Base-by-base conservation (phyloP, 148 eudicot genomes). In the Cornus suecica region DNA sequence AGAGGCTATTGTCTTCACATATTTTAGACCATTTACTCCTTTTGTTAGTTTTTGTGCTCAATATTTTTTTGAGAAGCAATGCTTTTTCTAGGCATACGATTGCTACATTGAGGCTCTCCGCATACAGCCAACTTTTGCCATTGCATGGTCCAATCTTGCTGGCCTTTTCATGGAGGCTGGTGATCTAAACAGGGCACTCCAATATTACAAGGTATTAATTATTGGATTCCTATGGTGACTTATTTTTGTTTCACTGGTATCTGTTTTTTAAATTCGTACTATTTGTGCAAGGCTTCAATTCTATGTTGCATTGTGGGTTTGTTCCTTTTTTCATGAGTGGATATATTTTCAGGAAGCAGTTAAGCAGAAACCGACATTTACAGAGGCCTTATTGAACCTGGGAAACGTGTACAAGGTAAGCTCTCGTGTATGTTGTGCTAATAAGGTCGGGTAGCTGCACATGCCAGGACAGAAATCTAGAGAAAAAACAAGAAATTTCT, bases 141-240 rank as follows among this genome's bases (percentile, higher is more conserved):
- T 90, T 65, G 97, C 97, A 20, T 95, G 99, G 99, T 91, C 99
- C 69, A 95, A 92, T 79, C 97, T 95, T 80, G 97, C 94, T 77
- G 97, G 97, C 16, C 91, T 95, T 72, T 91, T 94, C 68, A 88
- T 90, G 93, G 99, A 95, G 77, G 84, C 94, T 8, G 97, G 99
- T 67, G 97, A 95, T 81, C 88, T 86, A 66, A 87, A 83, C 71
- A 83, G 90, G 76, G 97, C 99, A 81, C 85, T 92, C 78, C 93
- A 95, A 52, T 95, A 86, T 82, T 95, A 92, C 86, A 95, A 91
- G 97, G 99, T 91, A 66, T 31, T 60, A 30, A 27, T 24, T 30
- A 66, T 48, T 71, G 8, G 29, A 30, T 8, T 72, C 11, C 27
- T 66, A 63, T 37, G 28, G 26, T 27, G 32, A 66, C 15, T 25